Percentiles rank a stretch among this genome's conserved stretches.
These are phyloP conservation scores for Cymbopogon flexuosus DNA, from an alignment of 202 grass and related monocot species.

Conservation along the genomic window DNA sequence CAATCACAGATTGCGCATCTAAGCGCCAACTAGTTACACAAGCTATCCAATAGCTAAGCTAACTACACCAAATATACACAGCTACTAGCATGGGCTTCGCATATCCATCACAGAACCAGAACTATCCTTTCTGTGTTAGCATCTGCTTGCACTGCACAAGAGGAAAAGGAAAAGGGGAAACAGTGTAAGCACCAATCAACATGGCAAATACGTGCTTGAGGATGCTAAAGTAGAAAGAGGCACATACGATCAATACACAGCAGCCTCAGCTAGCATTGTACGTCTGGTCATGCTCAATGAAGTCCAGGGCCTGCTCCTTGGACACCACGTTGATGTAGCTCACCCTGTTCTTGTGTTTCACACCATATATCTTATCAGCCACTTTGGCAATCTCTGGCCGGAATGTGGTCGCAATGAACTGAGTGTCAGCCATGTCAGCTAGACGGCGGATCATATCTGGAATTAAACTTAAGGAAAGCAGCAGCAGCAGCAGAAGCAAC, in stretches of 20 bases:
- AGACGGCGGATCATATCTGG: slow-evolving; percentile 82
- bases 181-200: not conserved
- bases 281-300: slow-evolving; percentile 95
- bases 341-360: slow-evolving; percentile 94
- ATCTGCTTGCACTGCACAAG: slow-evolving; percentile 2
- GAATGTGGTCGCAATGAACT: slow-evolving; percentile 94
- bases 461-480: slow-evolving; percentile 51
- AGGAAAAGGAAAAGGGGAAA: not conserved
- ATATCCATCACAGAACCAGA: not conserved
- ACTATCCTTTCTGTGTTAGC: not conserved
- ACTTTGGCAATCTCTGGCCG: slow-evolving; percentile 77
- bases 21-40: not conserved
- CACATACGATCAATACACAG: not conserved
- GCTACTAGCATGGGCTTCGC: not conserved
- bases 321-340: slow-evolving; percentile 82
- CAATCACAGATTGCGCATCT: not conserved
- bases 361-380: slow-evolving; percentile 90
- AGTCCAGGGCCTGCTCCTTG: slow-evolving; percentile 85
- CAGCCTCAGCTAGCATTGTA: slow-evolving; percentile 60
- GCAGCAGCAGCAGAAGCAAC: not conserved
- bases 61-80: slow-evolving; percentile 25
- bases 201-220: not conserved
- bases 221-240: not conserved
- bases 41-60: slow-evolving; percentile 16
- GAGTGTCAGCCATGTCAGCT: slow-evolving; percentile 70